Evolutionary conservation across 2,329 filamentous ascomycete species (phyloP).

Genomic region (Claviceps sp.): DNA sequence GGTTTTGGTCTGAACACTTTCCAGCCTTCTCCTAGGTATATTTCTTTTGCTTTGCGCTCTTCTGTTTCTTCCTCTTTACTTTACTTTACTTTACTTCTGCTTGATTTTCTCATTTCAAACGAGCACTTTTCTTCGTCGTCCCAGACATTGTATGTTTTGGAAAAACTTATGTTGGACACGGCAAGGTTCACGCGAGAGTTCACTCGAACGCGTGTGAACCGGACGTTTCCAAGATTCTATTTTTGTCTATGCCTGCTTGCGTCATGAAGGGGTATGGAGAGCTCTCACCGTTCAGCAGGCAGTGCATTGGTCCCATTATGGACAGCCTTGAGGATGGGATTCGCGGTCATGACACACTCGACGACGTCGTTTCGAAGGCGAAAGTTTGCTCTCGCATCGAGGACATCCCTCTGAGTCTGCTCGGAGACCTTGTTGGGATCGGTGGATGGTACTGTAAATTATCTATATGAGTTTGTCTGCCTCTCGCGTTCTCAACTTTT

Average conservation of each 20-base stretch:
- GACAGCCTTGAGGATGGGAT: slow-evolving; percentile 66
- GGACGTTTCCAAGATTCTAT: too few species aligned
- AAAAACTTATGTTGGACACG: too few species aligned
- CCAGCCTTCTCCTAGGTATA: background rate
- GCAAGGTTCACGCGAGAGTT: too few species aligned
- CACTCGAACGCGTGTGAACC: too few species aligned
- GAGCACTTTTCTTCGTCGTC: background rate
- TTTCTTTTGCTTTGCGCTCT: too few species aligned
- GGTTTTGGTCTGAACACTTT: background rate
- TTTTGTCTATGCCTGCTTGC: background rate
- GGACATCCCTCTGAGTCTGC: slow-evolving; percentile 48
- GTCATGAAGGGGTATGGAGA: background rate
- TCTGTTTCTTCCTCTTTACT: too few species aligned
- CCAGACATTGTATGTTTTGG: too few species aligned
- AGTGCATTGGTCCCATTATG: slow-evolving; percentile 53
- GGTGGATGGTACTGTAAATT: slow-evolving; percentile 7
- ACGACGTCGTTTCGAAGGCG: slow-evolving; percentile 55
- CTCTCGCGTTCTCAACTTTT: background rate
- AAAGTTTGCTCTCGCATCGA: slow-evolving; percentile 59
- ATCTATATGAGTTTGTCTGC: background rate
- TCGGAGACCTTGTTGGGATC: slow-evolving; percentile 35
- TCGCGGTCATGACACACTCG: slow-evolving; percentile 55
- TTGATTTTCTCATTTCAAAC: too few species aligned
- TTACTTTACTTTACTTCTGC: too few species aligned
- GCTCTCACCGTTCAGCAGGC: slow-evolving; percentile 51